These are phyloP conservation scores for Digitaria exilis DNA, from an alignment of 202 grass and related monocot species.

Conservation along the genomic window DNA sequence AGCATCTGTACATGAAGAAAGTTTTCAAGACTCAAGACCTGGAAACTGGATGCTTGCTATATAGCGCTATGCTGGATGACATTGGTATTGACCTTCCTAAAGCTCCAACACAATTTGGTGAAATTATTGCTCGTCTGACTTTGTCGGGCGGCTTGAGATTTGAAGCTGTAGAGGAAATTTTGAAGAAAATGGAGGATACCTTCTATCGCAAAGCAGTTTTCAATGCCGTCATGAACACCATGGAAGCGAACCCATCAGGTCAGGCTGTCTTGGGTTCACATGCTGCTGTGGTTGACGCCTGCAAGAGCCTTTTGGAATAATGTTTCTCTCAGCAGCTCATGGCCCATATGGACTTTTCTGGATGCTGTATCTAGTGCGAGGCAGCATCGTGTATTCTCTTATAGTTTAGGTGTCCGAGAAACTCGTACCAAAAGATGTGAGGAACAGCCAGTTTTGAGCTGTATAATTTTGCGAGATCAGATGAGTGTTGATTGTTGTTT, in stretches of 20 bases:
- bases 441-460: slow-evolving; percentile 82
- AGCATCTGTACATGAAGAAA: slow-evolving; percentile 72
- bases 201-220: slow-evolving; percentile 62
- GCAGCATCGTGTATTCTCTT: slow-evolving; percentile 57
- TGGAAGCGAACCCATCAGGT: slow-evolving; percentile 59
- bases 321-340: slow-evolving; percentile 25
- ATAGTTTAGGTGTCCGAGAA: slow-evolving; percentile 56
- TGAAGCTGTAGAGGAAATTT: slow-evolving; percentile 64
- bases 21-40: slow-evolving; percentile 67
- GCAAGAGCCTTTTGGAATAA: slow-evolving; percentile 61
- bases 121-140: slow-evolving; percentile 68
- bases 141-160: slow-evolving; percentile 62
- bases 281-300: slow-evolving; percentile 45
- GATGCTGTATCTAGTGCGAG: slow-evolving; percentile 48
- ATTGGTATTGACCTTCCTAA: slow-evolving; percentile 94
- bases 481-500: slow-evolving; percentile 88
- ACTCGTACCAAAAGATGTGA: slow-evolving; percentile 56
- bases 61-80: slow-evolving; percentile 80
- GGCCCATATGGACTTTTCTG: slow-evolving; percentile 37
- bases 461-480: slow-evolving; percentile 87
- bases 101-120: slow-evolving; percentile 79
- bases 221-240: slow-evolving; percentile 45
- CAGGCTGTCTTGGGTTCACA: slow-evolving; percentile 65
- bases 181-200: slow-evolving; percentile 82
- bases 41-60: slow-evolving; percentile 76